phyloP scores from a whole-genome alignment of 1,139 yeast species.

The Pneumocystis oryctolagi region DNA sequence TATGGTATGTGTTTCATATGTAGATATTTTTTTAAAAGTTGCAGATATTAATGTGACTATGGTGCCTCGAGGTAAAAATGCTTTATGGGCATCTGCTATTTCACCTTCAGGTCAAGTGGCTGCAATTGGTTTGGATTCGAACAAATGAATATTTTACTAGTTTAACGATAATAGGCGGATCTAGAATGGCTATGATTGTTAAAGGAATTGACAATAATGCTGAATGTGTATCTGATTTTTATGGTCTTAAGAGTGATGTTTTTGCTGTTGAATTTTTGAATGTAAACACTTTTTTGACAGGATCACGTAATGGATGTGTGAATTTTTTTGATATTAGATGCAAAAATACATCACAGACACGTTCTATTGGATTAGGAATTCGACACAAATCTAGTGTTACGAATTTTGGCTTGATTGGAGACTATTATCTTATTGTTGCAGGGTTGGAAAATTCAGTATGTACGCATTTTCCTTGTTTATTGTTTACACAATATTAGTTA shows the following conservation, averaged over 20 bases:
- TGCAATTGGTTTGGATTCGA: neutral
- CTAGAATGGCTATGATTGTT: neutral
- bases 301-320: conserved; percentile 8
- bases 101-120: neutral
- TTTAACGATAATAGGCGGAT: neutral
- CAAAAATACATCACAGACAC: too few relatives aligned
- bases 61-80: neutral
- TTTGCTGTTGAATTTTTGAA: conserved; percentile 8
- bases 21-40: neutral
- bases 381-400: conserved; percentile 2
- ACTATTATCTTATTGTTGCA: conserved; percentile 5
- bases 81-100: conserved; percentile 2
- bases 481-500: neutral
- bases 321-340: conserved; percentile 5
- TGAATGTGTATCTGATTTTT: neutral
- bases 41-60: neutral
- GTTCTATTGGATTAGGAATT: neutral
- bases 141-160: neutral
- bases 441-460: conserved; percentile 4
- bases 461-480: neutral
- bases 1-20: neutral
- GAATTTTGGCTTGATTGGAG: neutral
- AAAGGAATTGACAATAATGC: neutral
- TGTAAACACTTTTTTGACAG: conserved; percentile 3
- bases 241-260: conserved; percentile 7